Conservation (phyloP, 2,329 filamentous ascomycete genomes). For the Leptographium radiaticola region DNA sequence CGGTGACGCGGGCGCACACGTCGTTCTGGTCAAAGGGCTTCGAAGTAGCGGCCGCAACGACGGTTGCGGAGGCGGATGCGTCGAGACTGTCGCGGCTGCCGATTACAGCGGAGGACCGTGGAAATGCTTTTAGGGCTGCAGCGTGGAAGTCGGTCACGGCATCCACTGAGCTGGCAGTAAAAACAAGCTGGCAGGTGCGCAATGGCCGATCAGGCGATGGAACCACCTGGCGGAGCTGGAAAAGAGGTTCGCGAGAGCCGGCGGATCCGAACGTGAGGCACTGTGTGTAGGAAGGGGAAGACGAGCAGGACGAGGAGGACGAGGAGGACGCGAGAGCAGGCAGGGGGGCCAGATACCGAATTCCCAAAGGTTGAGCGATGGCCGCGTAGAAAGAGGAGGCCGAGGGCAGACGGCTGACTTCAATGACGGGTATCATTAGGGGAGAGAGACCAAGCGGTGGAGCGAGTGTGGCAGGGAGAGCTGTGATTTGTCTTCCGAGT, state of each 20-base stretch:
- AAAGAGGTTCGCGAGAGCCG: constrained; percentile 22
- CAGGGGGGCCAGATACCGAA: constrained; percentile 46
- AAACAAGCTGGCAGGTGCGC: constrained; percentile 40
- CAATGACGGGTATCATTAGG: constrained; percentile 33
- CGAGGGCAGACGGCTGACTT: constrained; percentile 64
- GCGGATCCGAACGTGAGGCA: constrained; percentile 25
- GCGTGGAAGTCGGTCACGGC: constrained; percentile 62
- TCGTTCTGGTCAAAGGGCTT: constrained; percentile 10
- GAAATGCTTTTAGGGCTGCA: constrained; percentile 49
- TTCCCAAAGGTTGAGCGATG: constrained; percentile 63
- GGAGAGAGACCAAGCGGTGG: not conserved
- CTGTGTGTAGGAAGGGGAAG: not conserved
- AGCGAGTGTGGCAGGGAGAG: not conserved
- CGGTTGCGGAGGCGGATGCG: not conserved
- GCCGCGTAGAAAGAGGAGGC: constrained; percentile 76
- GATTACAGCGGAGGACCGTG: constrained; percentile 29
- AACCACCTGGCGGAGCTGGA: constrained; percentile 30
- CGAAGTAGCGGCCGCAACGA: not conserved
- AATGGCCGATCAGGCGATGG: constrained; percentile 24
- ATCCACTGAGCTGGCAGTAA: constrained; percentile 52
- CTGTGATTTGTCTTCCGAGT: not conserved
- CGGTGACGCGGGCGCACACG: constrained; percentile 47
- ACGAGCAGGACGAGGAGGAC: not conserved
- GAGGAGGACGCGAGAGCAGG: not conserved
- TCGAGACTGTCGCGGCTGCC: constrained; percentile 8